Conservation (phyloP, 768 basidiomycete genomes). For the Boletales sp. region DNA sequence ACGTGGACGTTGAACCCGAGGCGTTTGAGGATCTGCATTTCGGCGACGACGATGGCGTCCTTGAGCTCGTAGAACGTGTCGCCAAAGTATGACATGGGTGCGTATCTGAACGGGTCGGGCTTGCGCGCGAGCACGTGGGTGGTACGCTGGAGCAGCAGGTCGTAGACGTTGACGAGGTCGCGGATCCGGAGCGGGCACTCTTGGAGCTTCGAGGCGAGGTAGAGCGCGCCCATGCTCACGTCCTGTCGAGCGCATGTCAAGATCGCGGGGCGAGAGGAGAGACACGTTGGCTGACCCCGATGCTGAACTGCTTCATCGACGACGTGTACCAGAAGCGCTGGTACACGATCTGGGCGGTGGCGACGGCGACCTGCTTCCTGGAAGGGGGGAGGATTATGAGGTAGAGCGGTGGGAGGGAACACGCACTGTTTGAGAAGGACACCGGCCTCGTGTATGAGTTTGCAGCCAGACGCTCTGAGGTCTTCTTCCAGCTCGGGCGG, state of each 20-base stretch:
- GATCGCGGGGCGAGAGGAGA: constrained; percentile 12
- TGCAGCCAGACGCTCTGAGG: constrained; percentile 86
- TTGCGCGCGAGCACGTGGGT: constrained; percentile 43
- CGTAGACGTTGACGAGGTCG: constrained; percentile 92
- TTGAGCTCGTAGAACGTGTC: constrained; percentile 91
- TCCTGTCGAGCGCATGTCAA: constrained; percentile 48
- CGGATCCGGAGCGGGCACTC: constrained; percentile 90
- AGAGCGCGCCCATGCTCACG: constrained; percentile 84
- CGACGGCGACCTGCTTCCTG: constrained; percentile 95
- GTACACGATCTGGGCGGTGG: constrained; percentile 93
- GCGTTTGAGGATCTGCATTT: constrained; percentile 97
- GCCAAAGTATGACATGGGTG: constrained; percentile 87
- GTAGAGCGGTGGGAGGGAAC: background rate
- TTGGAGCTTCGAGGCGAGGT: constrained; percentile 86
- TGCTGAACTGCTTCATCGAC: constrained; percentile 91
- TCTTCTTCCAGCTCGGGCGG: constrained; percentile 82
- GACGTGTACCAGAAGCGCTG: constrained; percentile 97
- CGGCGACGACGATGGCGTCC: constrained; percentile 88
- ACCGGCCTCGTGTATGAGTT: constrained; percentile 93
- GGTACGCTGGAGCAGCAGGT: constrained; percentile 78
- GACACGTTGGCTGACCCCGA: constrained; percentile 58
- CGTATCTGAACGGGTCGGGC: constrained; percentile 53
- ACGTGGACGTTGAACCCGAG: constrained; percentile 95
- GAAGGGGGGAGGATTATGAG: constrained; percentile 6
- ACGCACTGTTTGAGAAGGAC: constrained; percentile 84